Percentiles rank a stretch among this genome's conserved stretches.
These are phyloP conservation scores for Flueggea neowawraea DNA, from an alignment of 441 rosid species.

Conservation along the genomic window DNA sequence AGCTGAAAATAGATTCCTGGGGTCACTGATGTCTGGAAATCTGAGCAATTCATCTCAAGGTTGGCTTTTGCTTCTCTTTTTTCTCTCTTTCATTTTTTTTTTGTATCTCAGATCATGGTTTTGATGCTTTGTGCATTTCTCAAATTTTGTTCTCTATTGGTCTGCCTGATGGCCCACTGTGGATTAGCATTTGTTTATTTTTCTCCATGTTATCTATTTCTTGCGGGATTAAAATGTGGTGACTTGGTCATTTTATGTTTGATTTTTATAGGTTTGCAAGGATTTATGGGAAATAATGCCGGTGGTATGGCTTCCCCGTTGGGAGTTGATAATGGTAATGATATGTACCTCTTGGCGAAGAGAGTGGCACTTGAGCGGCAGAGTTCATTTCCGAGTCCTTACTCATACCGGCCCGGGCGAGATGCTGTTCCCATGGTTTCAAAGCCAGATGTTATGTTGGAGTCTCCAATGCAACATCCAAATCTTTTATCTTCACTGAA, in stretches of 20 bases:
- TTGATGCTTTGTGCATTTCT: neutral
- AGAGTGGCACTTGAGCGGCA: constrained; percentile 81
- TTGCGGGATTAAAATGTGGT: too few species aligned
- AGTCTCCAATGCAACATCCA: constrained; percentile 35
- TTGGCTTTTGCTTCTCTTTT: constrained; percentile 23
- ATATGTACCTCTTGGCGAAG: constrained; percentile 66
- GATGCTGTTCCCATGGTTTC: constrained; percentile 62
- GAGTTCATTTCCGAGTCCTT: constrained; percentile 50
- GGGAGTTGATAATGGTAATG: constrained; percentile 61
- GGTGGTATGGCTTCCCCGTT: constrained; percentile 33
- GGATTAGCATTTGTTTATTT: too few species aligned
- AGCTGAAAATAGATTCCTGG: constrained; percentile 92
- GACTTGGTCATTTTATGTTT: constrained; percentile 7
- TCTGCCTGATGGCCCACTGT: too few species aligned
- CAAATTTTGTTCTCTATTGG: too few species aligned
- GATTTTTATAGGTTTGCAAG: constrained; percentile 56
- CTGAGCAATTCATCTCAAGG: constrained; percentile 62
- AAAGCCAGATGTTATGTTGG: constrained; percentile 53
- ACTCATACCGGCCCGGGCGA: constrained; percentile 72
- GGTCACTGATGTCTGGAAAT: constrained; percentile 80
- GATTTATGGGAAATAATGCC: constrained; percentile 51
- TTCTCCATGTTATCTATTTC: too few species aligned
- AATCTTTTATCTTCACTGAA: constrained; percentile 28
- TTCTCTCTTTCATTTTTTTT: constrained; percentile 1
- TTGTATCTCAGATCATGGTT: neutral